Conservation (phyloP, 1,284 basidiomycete species). For the Puccinia hordei region DNA sequence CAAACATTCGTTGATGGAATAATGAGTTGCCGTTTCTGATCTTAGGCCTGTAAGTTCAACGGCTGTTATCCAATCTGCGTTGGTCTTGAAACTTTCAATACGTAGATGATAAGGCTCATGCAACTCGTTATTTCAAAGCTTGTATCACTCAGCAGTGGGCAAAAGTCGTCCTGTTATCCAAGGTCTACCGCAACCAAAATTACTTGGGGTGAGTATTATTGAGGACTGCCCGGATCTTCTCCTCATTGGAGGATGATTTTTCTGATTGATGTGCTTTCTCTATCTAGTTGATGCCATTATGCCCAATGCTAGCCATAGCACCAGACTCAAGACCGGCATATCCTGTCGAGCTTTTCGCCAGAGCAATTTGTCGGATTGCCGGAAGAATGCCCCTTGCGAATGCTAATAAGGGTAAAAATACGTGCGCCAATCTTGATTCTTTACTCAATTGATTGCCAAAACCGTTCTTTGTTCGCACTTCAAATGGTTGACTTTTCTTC, state of each 20-base stretch:
- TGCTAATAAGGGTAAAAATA: constrained; percentile 46
- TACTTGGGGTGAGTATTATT: constrained; percentile 41
- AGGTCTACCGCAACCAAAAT: constrained; percentile 14
- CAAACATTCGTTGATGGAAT: background rate
- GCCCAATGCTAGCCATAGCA: constrained; percentile 49
- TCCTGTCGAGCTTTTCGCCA: constrained; percentile 24
- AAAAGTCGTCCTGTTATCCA: background rate
- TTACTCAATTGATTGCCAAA: background rate
- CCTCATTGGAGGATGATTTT: constrained; percentile 5
- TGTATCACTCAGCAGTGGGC: constrained; percentile 33
- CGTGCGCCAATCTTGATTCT: constrained; percentile 22
- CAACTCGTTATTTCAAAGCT: constrained; percentile 10
- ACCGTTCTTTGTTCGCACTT: background rate
- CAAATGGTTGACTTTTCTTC: background rate
- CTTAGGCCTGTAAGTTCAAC: constrained; percentile 18
- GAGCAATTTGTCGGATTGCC: background rate
- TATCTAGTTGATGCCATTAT: constrained; percentile 43
- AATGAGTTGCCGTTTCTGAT: background rate
- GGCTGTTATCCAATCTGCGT: background rate
- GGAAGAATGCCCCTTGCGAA: constrained; percentile 37
- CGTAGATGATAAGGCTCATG: background rate
- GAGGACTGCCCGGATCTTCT: background rate
- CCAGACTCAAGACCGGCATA: constrained; percentile 33
- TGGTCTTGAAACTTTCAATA: background rate
- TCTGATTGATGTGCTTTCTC: background rate